These are phyloP conservation scores for Aspergillus transmontanensis DNA, from an alignment of 2,329 filamentous ascomycete genomes.

Conservation along the genomic window DNA sequence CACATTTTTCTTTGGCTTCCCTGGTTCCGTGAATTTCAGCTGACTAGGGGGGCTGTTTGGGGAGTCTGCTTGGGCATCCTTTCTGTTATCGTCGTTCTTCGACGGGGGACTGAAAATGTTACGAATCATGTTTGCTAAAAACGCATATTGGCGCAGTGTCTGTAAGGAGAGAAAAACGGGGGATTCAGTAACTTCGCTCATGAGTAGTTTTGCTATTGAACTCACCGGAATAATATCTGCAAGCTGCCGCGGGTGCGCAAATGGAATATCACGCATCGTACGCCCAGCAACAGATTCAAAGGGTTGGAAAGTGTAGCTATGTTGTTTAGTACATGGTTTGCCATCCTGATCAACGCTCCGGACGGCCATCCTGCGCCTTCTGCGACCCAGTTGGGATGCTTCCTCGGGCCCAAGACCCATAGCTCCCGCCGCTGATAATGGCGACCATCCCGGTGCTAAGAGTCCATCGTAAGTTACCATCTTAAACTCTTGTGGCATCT, in stretches of 20 bases:
- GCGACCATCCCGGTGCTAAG: conserved; percentile 36
- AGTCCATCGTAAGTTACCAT: conserved; percentile 43
- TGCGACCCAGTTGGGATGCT: conserved; percentile 30
- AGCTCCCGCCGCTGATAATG: conserved; percentile 23
- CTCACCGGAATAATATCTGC: conserved; percentile 46
- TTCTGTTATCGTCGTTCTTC: conserved; percentile 16
- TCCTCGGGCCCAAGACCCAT: conserved; percentile 30
- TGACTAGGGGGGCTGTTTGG: conserved; percentile 4
- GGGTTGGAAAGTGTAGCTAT: conserved; percentile 47
- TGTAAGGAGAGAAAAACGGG: conserved; percentile 10
- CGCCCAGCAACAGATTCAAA: conserved; percentile 45
- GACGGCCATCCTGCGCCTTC: conserved; percentile 37
- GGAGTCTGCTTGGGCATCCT: conserved; percentile 11
- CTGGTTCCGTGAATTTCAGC: conserved; percentile 7
- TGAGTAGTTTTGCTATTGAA: conserved; percentile 5
- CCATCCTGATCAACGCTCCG: conserved; percentile 34
- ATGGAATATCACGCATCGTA: conserved; percentile 45
- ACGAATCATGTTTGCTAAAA: conserved; percentile 43
- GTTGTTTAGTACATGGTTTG: conserved; percentile 33
- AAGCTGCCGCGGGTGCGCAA: conserved; percentile 49
- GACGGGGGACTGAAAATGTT: conserved; percentile 34
- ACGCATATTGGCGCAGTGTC: conserved; percentile 49
- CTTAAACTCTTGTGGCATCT: conserved; percentile 44
- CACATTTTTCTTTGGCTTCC: conserved; percentile 21
- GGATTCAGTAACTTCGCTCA: neutral